Percentiles rank a stretch among this genome's conserved stretches.
phyloP scores from a whole-genome alignment of 2,329 filamentous ascomycete species.

The Pezicula neosporulosa region DNA sequence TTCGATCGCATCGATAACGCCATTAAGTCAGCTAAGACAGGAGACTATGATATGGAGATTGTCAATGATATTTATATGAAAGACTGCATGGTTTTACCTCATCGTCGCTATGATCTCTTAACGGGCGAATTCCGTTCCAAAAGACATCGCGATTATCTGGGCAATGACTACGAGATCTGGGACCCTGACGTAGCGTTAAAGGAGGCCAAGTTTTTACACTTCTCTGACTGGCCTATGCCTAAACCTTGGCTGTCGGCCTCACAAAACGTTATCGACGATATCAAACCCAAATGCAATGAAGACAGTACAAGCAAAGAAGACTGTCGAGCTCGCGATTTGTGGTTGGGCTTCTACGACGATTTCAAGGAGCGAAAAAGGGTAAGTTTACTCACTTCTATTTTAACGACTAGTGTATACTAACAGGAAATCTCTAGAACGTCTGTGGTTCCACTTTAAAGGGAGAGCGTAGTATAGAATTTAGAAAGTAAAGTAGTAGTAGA shows the following conservation, averaged over 20 bases:
- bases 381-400: too few species aligned
- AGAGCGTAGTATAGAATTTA: too few species aligned
- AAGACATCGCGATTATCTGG: conserved; percentile 43
- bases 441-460: too few species aligned
- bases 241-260: conserved; percentile 43
- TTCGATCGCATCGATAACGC: conserved; percentile 29
- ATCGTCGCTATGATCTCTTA: conserved; percentile 49
- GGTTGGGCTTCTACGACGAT: conserved; percentile 9
- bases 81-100: conserved; percentile 44
- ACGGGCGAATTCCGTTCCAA: conserved; percentile 49
- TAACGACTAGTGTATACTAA: too few species aligned
- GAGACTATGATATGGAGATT: conserved; percentile 54
- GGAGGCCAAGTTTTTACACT: conserved; percentile 54
- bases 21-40: conserved; percentile 10
- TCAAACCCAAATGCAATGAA: background rate
- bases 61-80: conserved; percentile 37
- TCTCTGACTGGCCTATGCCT: conserved; percentile 55
- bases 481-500: too few species aligned
- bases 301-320: background rate
- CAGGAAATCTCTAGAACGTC: too few species aligned
- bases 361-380: conserved; percentile 5
- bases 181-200: conserved; percentile 44
- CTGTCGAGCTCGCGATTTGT: conserved; percentile 3
- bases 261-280: background rate
- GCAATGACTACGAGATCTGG: conserved; percentile 42